Percentiles rank a stretch among this genome's conserved stretches.
These are phyloP conservation scores for Polyporus tsugae DNA, from an alignment of 1,284 basidiomycete species.

Conservation along the genomic window DNA sequence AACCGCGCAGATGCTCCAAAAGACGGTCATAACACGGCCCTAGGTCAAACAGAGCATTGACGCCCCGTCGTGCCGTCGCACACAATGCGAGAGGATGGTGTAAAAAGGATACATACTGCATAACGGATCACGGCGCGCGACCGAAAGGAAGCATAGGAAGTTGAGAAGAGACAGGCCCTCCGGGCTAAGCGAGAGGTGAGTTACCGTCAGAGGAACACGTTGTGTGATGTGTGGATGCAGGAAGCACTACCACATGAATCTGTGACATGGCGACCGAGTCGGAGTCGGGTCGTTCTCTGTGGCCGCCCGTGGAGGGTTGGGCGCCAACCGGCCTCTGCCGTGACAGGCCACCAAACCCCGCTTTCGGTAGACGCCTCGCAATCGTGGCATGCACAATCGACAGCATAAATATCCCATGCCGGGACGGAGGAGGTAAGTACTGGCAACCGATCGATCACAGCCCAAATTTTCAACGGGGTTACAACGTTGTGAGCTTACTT, in stretches of 20 bases:
- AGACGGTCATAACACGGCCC: constrained; percentile 17
- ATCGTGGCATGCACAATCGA: neutral
- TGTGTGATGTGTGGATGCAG: constrained; percentile 4
- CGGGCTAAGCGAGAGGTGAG: constrained; percentile 3
- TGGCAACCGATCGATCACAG: neutral
- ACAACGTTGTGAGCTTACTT: neutral
- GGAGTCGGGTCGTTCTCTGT: neutral
- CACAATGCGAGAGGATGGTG: constrained; percentile 16
- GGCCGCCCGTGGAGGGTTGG: neutral
- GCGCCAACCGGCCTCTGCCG: neutral
- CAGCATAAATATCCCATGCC: neutral
- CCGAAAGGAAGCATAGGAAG: constrained; percentile 17
- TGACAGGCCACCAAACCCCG: neutral
- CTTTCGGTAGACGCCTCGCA: neutral
- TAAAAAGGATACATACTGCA: constrained; percentile 16
- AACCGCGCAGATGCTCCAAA: constrained; percentile 1
- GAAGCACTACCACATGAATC: constrained; percentile 1
- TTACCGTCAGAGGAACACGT: constrained; percentile 10
- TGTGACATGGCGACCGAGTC: constrained; percentile 1
- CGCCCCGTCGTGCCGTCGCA: constrained; percentile 12
- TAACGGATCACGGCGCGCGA: neutral
- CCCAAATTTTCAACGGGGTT: neutral
- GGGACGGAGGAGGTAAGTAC: neutral
- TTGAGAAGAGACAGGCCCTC: constrained; percentile 7
- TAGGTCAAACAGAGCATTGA: constrained; percentile 24